phyloP scores from a whole-genome alignment of 2,329 filamentous ascomycete species.

The Ascochyta koolunga region DNA sequence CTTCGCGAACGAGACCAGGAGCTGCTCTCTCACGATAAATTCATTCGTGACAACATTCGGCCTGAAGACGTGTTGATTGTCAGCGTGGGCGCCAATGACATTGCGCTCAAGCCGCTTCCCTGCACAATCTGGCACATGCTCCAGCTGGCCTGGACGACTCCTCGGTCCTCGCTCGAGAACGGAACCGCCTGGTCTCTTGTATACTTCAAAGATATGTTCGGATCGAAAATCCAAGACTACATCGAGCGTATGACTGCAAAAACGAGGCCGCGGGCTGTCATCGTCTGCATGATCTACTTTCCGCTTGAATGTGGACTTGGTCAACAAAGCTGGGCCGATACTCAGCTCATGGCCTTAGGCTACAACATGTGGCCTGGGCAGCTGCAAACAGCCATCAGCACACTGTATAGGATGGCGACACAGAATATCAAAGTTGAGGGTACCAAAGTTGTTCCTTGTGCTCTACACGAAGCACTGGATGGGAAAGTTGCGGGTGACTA shows the following conservation, averaged over 20 bases:
- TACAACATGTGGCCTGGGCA: slow-evolving; percentile 39
- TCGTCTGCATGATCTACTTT: slow-evolving; percentile 50
- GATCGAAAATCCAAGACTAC: slow-evolving; percentile 35
- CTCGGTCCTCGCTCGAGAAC: slow-evolving; percentile 27
- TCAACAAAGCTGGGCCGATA: slow-evolving; percentile 44
- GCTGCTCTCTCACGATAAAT: slow-evolving; percentile 42
- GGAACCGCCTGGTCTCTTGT: slow-evolving; percentile 33
- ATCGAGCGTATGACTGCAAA: slow-evolving; percentile 31
- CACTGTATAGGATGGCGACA: slow-evolving; percentile 42
- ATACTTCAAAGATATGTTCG: slow-evolving; percentile 44
- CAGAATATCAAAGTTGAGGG: slow-evolving; percentile 34
- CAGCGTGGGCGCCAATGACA: slow-evolving; percentile 47
- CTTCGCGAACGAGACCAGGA: slow-evolving; percentile 37
- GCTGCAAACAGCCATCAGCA: slow-evolving; percentile 42
- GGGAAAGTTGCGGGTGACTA: slow-evolving; percentile 39
- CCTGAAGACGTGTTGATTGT: slow-evolving; percentile 42
- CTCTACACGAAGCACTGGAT: slow-evolving; percentile 42
- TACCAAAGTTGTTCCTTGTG: slow-evolving; percentile 40
- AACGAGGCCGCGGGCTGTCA: slow-evolving; percentile 41
- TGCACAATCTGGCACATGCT: slow-evolving; percentile 43
- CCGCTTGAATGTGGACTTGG: slow-evolving; percentile 38
- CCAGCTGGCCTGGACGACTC: slow-evolving; percentile 39
- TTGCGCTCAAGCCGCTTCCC: slow-evolving; percentile 38
- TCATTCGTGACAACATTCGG: slow-evolving; percentile 43
- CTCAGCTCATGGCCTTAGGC: slow-evolving; percentile 36